Evolutionary conservation across 345 rosid species (phyloP), one percentile per base, ranked within the genome.

Genomic region (Geranium brycei): DNA sequence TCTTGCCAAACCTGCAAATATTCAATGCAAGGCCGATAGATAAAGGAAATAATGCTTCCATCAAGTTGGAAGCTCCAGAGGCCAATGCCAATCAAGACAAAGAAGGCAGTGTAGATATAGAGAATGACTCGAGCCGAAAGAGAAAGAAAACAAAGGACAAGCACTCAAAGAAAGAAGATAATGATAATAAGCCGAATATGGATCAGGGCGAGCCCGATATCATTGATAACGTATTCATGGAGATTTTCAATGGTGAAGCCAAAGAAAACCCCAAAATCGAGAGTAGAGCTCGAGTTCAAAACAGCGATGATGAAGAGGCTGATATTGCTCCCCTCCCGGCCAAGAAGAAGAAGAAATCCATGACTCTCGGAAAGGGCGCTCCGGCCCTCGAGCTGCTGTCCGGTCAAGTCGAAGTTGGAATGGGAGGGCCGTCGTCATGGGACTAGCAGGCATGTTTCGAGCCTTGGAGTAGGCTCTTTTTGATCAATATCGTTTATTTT

Each of bases 341-440:
- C 16, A 80, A 79, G 75, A 80, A 79, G 75, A 89, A 72, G 66
- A 85, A 83, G 80, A 87, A 82, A 79, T 71, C 41, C 14, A 80
- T 75, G 55, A 80, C 63, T 59, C 68, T 23, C 32, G 72, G 68
- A 59, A 19, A 40, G 65, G 78, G 61, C 73, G 62, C 68, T 58
- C 35, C 70, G 8, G 40, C 67, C 63, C 59, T 59, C 15, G 67
- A 73, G 64, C 64, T 82, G 63, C 58, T 83, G 53, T 47, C 53
- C 11, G 53, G 11, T 19, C 77, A 64, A 16, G 62, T 65, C 28
- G 89, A 87, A 74, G 75, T 89, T 58, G 97, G 99, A 19, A 70
- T 86, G 75, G 99, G 97, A 16, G 99, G 97, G 4, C 73, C 77
- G 14, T 87, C 97, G 4, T 73, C 86, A 17, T 89, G 95, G 99